Base-by-base conservation (phyloP, 225 moss, liverwort and hornwort genomes). In the Polytrichum formosum region DNA sequence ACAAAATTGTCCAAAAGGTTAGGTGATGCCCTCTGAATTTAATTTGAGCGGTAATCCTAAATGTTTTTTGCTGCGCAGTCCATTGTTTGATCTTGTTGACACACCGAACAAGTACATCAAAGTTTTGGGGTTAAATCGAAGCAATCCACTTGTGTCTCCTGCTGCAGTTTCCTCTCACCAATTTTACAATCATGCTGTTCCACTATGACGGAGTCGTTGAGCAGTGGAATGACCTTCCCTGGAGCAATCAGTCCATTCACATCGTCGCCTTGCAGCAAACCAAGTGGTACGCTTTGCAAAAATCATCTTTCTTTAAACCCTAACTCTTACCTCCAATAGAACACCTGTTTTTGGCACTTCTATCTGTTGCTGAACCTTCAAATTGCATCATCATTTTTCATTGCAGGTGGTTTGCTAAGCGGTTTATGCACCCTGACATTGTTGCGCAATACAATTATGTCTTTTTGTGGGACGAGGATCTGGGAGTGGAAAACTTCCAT, bases 1-100 rank as follows among this genome's bases (percentile, higher is more conserved):
- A 93, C 69, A 76, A 80, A 61, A 91, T 96, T 53, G 83, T 91
- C 31, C 79, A 77, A 27, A 96, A 98, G 92, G 94, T 93, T 61
- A 1, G 60, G 2, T 22, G 21, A 61, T 46, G 46, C 46, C 13
- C 46, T 46, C 3, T 46, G 46, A 16, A 55, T 3, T 16, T 4
- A 26, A 26, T 60, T 67, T 46, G 13, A 46, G 46, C 3, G 46
- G 13, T 46, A 46, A 46, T 6, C 7, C 21, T 61, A 22, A n/a
- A n/a, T 61, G 19, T 7, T 61, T 7, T 26, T 61, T 21, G 6
- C 26, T 61, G 60, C 60, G 6, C 1, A 61, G 6, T 25, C 60
- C 6, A 20, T 25, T 21, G 60, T 61, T 26, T 61, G 60, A 22
- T 7, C 26, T 61, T 22, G 21, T 61, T 46, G 16, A 46, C 16